Base-by-base conservation (phyloP, 148 eudicot species). In the Arbutus unedo region DNA sequence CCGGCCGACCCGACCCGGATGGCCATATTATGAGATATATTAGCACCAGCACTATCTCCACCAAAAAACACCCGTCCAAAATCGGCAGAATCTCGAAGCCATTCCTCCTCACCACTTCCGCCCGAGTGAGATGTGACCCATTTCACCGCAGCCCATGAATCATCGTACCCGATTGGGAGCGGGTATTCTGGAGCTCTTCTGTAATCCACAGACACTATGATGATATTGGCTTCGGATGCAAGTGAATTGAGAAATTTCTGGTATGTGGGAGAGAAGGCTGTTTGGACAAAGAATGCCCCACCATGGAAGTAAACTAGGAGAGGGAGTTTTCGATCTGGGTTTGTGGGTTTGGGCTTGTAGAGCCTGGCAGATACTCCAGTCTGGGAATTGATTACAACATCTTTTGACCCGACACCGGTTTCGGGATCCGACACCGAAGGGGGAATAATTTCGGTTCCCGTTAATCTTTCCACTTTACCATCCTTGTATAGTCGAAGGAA, bases 11-110 rank as follows among this genome's bases (percentile, higher is more conserved):
- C 86, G 10, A 84, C 85, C 41, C 84, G 81, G 2, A 88, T 51
- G 0, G 80, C 89, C 66, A 89, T 81, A 50, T 91, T 80, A 73
- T 90, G 92, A 2, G 91, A 89, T n/a, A 93, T 75, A 25, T 81
- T 93, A 19, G 87, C 96, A 2, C 94, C 96, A 0, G 93, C 81
- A 18, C 93, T 84, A 7, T 91, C 96, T 15, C 96, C 93, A 2
- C 82, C 87, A 3, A 93, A 25, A 55, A 81, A 83, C 3, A 93
- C 85, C 2, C 77, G 81, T 0, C 47, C 59, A 15, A 83, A 87
- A 49, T 90, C 91, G 2, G 25, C 91, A 15, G 81, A 68, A 2
- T 89, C 83, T 23, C 81, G 82, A 0, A 93, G 85, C 96, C 93
- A 91, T 0, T 86, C 70, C 45, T 90, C 94, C 0, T 73, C 25